Conservation (phyloP, 1,284 basidiomycete species). For the Boletus hoseneyae region DNA sequence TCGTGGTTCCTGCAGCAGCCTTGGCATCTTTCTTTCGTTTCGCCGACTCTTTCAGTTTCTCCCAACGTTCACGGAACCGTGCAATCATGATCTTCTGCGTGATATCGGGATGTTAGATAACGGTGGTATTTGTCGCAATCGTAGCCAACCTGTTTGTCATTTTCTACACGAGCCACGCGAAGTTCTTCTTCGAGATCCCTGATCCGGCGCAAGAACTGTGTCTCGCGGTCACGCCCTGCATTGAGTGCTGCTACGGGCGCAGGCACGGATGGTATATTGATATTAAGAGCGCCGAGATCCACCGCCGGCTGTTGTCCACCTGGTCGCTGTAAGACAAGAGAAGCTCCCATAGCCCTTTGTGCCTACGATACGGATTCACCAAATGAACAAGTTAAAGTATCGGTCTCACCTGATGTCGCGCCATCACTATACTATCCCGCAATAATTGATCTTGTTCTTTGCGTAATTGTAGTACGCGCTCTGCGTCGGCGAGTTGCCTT, state of each 20-base stretch:
- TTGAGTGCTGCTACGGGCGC: slow-evolving; percentile 51
- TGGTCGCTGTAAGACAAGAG: slow-evolving; percentile 48
- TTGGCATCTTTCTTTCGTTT: slow-evolving; percentile 85
- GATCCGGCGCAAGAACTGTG: slow-evolving; percentile 58
- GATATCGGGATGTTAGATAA: slow-evolving; percentile 17
- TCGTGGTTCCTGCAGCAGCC: slow-evolving; percentile 50
- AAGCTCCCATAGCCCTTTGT: slow-evolving; percentile 71
- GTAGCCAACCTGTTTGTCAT: slow-evolving; percentile 72
- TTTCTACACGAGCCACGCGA: slow-evolving; percentile 59
- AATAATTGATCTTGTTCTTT: slow-evolving; percentile 74
- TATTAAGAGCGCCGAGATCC: slow-evolving; percentile 52
- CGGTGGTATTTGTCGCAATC: not conserved
- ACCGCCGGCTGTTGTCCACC: slow-evolving; percentile 37
- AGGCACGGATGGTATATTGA: slow-evolving; percentile 48
- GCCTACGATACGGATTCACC: slow-evolving; percentile 44
- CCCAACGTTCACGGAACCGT: slow-evolving; percentile 84
- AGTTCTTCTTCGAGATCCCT: slow-evolving; percentile 72
- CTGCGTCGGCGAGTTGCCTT: slow-evolving; percentile 54
- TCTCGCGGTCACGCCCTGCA: slow-evolving; percentile 54
- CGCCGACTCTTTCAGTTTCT: slow-evolving; percentile 82
- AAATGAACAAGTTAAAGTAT: slow-evolving; percentile 1
- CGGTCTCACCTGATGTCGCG: slow-evolving; percentile 62
- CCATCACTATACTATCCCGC: slow-evolving; percentile 74
- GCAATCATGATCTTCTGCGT: slow-evolving; percentile 75
- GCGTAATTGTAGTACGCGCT: slow-evolving; percentile 59